Evolutionary conservation across 768 basidiomycete species (phyloP), one percentile per base, ranked within the genome.

Genomic region (Mycena epipterygia): DNA sequence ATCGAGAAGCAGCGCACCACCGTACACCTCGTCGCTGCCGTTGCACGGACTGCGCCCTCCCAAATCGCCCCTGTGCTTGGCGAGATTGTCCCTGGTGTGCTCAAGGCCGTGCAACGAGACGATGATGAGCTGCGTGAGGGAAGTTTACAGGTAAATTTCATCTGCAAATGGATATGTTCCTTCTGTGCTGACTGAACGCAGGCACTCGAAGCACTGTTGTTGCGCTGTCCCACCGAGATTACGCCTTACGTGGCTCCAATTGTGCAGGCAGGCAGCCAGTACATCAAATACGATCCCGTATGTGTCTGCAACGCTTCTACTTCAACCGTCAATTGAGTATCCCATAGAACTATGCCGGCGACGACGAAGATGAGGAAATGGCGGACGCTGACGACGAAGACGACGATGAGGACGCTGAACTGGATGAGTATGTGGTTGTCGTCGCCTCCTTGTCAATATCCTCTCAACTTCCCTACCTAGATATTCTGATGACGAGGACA

Each of bases 401-500:
- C 0, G 94, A 93, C 0, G 95, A 95, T 1, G 95, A 94, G 5
- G 94, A 92, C 29, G 91, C 88, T 21, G 94, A 93, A 25, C 88
- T 93, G 25, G 92, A 93, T 73, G 92, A 94, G 92, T 93, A 75
- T 76, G 92, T 82, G 16, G 21, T 35, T 44, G 13, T 5, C 17
- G 11, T 73, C 29, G 3, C 41, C 41, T 35, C 3, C 12, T 29
- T 72, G 60, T 17, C 56, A 44, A 30, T 53, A 30, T 51, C 32
- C 33, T 62, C 48, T 66, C 37, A 46, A 49, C 37, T 78, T 75
- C 62, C 33, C 29, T 41, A 60, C 13, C 30, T 73, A 97, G 95
- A 72, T 98, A 98, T 80, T 96, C 95, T 8, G 98, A 99, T 75
- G 98, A 99, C 67, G 98, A 99, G 79, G 98, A 99, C 77, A 95